Evolutionary conservation across 345 rosid genomes (phyloP).

Genomic region (Rhodomyrtus tomentosa): DNA sequence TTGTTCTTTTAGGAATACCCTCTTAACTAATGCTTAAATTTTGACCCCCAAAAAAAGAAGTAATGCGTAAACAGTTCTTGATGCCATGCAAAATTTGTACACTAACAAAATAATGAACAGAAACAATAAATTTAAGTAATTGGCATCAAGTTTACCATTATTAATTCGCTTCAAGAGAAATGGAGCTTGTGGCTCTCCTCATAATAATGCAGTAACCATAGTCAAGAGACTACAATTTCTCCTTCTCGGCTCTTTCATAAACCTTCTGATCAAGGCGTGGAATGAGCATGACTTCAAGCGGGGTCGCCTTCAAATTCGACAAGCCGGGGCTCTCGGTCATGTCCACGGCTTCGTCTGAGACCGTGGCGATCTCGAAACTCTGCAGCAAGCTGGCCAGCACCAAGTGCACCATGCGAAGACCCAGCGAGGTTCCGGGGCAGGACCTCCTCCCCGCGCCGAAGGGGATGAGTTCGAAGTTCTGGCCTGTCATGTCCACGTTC

Average conservation of each 20-base stretch:
- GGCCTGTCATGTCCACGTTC: slow-evolving; percentile 14
- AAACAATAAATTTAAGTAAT: neutral
- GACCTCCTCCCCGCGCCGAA: slow-evolving; percentile 25
- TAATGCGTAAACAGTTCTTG: neutral
- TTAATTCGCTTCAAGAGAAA: neutral
- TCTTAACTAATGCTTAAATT: no score
- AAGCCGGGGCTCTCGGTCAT: slow-evolving; percentile 18
- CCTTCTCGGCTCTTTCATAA: neutral
- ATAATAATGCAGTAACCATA: neutral
- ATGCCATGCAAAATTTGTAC: neutral
- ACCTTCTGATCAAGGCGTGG: slow-evolving; percentile 14
- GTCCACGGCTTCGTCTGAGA: slow-evolving; percentile 13
- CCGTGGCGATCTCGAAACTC: slow-evolving; percentile 14
- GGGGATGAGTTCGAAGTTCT: slow-evolving; percentile 18
- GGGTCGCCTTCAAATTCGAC: slow-evolving; percentile 26
- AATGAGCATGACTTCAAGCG: slow-evolving; percentile 18
- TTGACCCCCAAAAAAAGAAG: no score
- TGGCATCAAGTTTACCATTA: neutral
- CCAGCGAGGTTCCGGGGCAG: slow-evolving; percentile 22
- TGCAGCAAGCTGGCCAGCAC: slow-evolving; percentile 27
- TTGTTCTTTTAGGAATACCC: no score
- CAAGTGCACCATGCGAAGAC: slow-evolving; percentile 17
- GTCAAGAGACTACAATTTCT: neutral
- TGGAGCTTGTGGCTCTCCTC: neutral
- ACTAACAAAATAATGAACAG: neutral